phyloP scores from a whole-genome alignment of 2,329 filamentous ascomycete species.

The Xylariaceae sp. region DNA sequence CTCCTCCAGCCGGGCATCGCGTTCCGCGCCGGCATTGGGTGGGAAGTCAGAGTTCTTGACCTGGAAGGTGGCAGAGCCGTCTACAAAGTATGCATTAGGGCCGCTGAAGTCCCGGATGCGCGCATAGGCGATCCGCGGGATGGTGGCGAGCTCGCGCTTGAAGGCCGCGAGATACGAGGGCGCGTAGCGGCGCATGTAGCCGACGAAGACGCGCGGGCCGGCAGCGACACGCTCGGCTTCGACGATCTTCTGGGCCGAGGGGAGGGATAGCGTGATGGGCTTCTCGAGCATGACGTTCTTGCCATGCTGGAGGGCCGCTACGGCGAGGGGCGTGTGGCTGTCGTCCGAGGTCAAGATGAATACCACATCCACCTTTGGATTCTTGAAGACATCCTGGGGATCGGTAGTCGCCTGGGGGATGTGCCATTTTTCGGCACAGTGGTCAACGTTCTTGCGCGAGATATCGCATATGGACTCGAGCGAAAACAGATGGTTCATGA shows the following conservation, averaged over 20 bases:
- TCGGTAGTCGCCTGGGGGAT: conserved; percentile 23
- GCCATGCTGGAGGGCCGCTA: conserved; percentile 41
- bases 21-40: conserved; percentile 8
- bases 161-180: conserved; percentile 45
- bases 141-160: conserved; percentile 41
- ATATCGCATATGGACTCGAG: no score
- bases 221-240: conserved; percentile 35
- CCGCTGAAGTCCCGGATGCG: conserved; percentile 47
- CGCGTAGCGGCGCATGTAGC: conserved; percentile 54
- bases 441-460: neutral
- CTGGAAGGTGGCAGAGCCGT: conserved; percentile 44
- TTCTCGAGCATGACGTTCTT: conserved; percentile 56
- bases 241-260: conserved; percentile 38
- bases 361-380: conserved; percentile 41
- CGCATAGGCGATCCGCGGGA: conserved; percentile 48
- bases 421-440: neutral
- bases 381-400: conserved; percentile 32
- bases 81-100: conserved; percentile 45
- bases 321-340: conserved; percentile 42
- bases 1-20: conserved; percentile 19
- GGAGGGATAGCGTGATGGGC: conserved; percentile 44
- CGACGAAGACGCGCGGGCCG: conserved; percentile 45
- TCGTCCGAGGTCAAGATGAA: conserved; percentile 47
- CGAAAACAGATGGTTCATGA: no score
- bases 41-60: conserved; percentile 31